Conservation (phyloP, 1,284 basidiomycete species). For the Albatrellus sp. region DNA sequence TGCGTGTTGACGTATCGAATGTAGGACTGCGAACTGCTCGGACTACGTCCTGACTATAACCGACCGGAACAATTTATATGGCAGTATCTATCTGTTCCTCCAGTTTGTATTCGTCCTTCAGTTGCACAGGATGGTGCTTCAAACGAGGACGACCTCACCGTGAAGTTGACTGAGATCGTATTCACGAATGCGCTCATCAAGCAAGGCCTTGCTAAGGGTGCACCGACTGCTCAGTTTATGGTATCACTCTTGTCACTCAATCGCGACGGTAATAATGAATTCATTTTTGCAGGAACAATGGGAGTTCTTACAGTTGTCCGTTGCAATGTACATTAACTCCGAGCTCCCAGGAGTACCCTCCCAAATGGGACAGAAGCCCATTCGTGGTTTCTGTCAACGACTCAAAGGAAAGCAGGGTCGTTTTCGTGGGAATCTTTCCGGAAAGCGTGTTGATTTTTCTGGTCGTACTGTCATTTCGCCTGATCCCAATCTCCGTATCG, state of each 20-base stretch:
- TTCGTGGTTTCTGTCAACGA: conserved; percentile 94
- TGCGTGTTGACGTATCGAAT: background rate
- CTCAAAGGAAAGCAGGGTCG: conserved; percentile 99
- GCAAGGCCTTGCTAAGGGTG: conserved; percentile 79
- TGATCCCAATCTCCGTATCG: conserved; percentile 95
- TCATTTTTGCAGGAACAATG: conserved; percentile 72
- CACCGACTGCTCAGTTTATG: conserved; percentile 84
- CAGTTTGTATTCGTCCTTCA: conserved; percentile 94
- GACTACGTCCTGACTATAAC: conserved; percentile 80
- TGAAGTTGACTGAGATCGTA: conserved; percentile 96
- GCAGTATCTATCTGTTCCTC: conserved; percentile 98
- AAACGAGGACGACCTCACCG: conserved; percentile 97
- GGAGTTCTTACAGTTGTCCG: conserved; percentile 92
- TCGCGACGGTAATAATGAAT: conserved; percentile 8
- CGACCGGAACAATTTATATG: conserved; percentile 97
- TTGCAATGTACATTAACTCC: conserved; percentile 98
- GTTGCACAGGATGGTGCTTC: conserved; percentile 95
- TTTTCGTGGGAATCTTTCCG: conserved; percentile 96
- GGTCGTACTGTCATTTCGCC: conserved; percentile 98
- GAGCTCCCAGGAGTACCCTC: conserved; percentile 89
- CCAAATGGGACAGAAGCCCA: conserved; percentile 80
- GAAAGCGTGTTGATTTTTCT: conserved; percentile 98
- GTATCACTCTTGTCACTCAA: conserved; percentile 23
- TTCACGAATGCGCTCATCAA: conserved; percentile 92
- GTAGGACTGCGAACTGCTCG: conserved; percentile 91